Evolutionary conservation across 495 filamentous ascomycete genomes (phyloP), one percentile per base, ranked within the genome.

Genomic region (Arthonia radiata): DNA sequence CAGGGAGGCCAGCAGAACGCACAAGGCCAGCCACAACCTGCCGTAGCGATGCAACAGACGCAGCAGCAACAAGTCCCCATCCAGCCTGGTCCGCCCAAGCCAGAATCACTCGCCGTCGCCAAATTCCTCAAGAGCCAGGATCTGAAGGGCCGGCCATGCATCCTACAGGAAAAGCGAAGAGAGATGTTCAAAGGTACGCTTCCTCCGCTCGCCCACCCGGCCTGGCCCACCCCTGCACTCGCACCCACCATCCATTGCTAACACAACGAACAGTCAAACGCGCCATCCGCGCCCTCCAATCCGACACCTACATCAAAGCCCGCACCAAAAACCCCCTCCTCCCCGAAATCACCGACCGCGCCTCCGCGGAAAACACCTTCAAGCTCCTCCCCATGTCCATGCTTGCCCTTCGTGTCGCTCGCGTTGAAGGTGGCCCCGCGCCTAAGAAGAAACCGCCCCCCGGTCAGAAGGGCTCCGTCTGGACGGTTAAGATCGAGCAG

Each of bases 371-470:
- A 52, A 82, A 83, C 42, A 61, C 67, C 5, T 93, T 99, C 61
- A 91, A 92, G 53, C 67, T 93, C 17, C 73, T 99, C 21, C 89
- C 86, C 4, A 59, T 93, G 34, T 91, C 82, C n/a, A 69, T 94
- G 39, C 66, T 99, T 22, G 86, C 89, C 4, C 61, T 99, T 16
- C 77, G 89, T 28, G 80, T 94, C 13, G 62, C 54, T 34, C 92
- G 94, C 49, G 50, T 73, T 23, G 89, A 94, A 38, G 69, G 53
- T 28, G 54, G 52, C 23, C 57, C 59, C 24, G 77, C 79, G 45
- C 61, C 70, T 31, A 67, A 66, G 36, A 97, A 94, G 58, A 99
- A 94, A 56, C 89, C 89, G 12, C 19, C 19, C 19, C 6, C 6
- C 7, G 19, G 19, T 7, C 19, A 22, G 11, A 22, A 22, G 19